phyloP scores from a whole-genome alignment of 345 rosid species.

The Odontarrhena argentea region DNA sequence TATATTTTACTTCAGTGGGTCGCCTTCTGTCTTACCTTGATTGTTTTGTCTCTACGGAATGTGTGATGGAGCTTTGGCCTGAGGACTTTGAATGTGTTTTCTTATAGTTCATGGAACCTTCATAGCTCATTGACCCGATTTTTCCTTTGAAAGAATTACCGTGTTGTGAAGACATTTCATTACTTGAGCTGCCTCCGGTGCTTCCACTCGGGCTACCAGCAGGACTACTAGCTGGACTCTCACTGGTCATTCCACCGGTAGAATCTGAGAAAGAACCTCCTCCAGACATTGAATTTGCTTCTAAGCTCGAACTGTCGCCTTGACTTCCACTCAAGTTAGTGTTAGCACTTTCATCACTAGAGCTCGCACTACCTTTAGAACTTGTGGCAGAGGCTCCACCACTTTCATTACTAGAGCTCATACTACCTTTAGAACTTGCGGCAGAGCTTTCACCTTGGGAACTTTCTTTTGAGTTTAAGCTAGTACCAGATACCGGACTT shows the following conservation, averaged over 20 bases:
- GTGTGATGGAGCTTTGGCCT: background rate
- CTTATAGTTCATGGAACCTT: background rate
- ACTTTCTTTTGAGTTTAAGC: too few relatives aligned
- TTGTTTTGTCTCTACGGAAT: background rate
- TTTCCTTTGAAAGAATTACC: slow-evolving; percentile 10
- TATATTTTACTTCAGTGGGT: background rate
- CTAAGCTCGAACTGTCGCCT: background rate
- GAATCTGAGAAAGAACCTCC: background rate
- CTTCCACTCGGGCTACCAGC: slow-evolving; percentile 11
- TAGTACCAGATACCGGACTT: background rate
- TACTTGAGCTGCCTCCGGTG: background rate
- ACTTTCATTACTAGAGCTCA: background rate
- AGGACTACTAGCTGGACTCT: background rate
- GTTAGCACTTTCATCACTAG: background rate
- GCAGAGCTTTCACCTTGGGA: too few relatives aligned
- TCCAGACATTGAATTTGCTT: background rate
- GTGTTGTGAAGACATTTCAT: background rate
- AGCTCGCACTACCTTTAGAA: background rate
- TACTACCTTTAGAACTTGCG: background rate
- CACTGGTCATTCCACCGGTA: background rate
- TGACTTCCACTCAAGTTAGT: background rate
- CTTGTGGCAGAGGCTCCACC: too few relatives aligned
- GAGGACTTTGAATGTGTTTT: slow-evolving; percentile 21
- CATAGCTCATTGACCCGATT: background rate
- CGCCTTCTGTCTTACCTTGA: background rate